Base-by-base conservation (phyloP, 2,329 filamentous ascomycete genomes). In the Pseudogymnoascus sp. region DNA sequence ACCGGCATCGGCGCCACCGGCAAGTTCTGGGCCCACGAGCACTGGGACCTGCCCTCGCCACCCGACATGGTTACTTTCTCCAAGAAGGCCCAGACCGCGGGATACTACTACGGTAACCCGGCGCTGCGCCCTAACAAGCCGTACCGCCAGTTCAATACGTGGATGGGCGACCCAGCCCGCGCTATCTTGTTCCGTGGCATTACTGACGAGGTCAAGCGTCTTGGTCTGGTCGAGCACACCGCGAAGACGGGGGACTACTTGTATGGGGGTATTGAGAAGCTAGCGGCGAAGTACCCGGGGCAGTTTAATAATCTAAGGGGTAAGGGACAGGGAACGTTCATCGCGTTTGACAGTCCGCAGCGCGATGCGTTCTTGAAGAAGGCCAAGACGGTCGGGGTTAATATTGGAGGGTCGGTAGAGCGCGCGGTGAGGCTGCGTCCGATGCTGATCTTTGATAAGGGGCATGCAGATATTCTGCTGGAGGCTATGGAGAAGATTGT, bases 21-120 rank as follows among this genome's bases (percentile, higher is more conserved):
- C 65, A 90, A 90, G 73, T 92, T 93, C 83, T 93, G 90, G 90
- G 90, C 89, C 13, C 90, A 93, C 75, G 89, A 92, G 69, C 90
- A 93, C 83, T 93, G 90, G 90, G 83, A 88, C 72, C 80, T 93
- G 48, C 71, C 79, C 43, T 79, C 84, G 10, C 88, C 90, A 21
- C 90, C 90, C 1, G 90, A 93, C 74, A 92, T 93, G 78, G 90
- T 93, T 14, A 93, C 90, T 28, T 93, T 93, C 79, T 89, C 85
- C 69, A 93, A 93, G 82, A 93, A 93, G 79, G 90, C 90, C 1
- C 90, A 93, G 78, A 89, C 90, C 14, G 90, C 90, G 11, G 90
- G 90, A 2, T 93, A 92, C 80, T 93, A 90, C 79, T 93, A 85
- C 73, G 88, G 88, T 48, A 87, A 92, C 79, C 81, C 83, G n/a